These are phyloP conservation scores for Rhinocladiella similis DNA, from an alignment of 2,329 filamentous ascomycete species.

Conservation along the genomic window DNA sequence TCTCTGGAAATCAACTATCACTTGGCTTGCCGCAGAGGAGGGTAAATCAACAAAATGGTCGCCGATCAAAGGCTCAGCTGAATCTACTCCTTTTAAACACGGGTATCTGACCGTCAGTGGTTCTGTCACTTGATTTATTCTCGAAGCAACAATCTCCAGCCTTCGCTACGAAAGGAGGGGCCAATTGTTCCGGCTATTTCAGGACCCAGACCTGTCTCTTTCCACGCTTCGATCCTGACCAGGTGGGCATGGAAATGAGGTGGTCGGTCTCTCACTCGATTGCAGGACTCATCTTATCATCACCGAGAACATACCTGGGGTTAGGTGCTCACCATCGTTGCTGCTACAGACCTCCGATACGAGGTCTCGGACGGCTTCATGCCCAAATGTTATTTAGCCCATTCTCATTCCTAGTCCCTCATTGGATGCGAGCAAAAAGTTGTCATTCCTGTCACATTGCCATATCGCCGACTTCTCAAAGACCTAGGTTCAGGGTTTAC, in stretches of 20 bases:
- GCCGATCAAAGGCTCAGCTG: not conserved
- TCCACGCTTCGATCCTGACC: conserved; percentile 6
- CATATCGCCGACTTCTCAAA: conserved; percentile 6
- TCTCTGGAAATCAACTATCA: conserved; percentile 1
- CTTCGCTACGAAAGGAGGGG: conserved; percentile 2
- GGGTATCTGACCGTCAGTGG: not conserved
- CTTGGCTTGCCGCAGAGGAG: not conserved
- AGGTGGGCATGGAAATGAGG: conserved; percentile 2
- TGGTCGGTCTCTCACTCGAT: conserved; percentile 2
- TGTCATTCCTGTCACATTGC: conserved; percentile 4
- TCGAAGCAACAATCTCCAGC: conserved; percentile 3
- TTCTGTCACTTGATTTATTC: conserved; percentile 2
- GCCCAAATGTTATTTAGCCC: not conserved
- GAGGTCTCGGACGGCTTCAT: conserved; percentile 1
- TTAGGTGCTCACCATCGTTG: conserved; percentile 2
- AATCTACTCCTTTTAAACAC: conserved; percentile 3
- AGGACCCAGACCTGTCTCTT: conserved; percentile 3
- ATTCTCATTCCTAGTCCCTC: conserved; percentile 4
- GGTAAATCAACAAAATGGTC: not conserved
- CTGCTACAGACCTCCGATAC: not conserved
- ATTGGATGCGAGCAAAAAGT: conserved; percentile 1
- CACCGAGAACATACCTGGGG: not conserved
- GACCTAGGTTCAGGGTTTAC: conserved; percentile 1
- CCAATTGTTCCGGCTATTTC: conserved; percentile 1
- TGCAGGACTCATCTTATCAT: not conserved